Evolutionary conservation across 2,329 filamentous ascomycete genomes (phyloP).

Genomic region (Colletotrichum godetiae): DNA sequence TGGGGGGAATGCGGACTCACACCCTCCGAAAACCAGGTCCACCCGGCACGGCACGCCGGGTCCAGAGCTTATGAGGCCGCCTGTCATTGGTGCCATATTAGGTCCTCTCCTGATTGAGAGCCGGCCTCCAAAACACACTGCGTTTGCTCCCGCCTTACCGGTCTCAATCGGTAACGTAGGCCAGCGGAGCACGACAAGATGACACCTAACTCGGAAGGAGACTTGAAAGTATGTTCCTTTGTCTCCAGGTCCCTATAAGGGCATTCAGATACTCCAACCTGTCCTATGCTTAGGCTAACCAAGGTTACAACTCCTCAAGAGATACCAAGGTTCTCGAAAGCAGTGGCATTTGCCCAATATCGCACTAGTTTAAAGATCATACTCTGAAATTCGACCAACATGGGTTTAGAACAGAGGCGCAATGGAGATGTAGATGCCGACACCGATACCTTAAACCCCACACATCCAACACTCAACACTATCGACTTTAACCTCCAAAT

Average conservation of each 20-base stretch:
- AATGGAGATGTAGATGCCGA: not conserved
- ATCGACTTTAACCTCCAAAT: slow-evolving; percentile 37
- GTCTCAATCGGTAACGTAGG: not conserved
- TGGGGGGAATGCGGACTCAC: slow-evolving; percentile 18
- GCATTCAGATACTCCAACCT: not conserved
- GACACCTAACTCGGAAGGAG: not conserved
- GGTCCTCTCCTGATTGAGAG: not conserved
- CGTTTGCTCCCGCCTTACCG: not conserved
- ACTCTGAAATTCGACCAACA: not conserved
- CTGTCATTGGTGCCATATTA: slow-evolving; percentile 25
- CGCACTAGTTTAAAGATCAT: not conserved
- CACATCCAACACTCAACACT: slow-evolving; percentile 27
- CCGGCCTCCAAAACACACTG: not conserved
- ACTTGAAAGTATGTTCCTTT: not conserved
- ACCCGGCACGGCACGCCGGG: not conserved
- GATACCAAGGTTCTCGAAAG: not conserved
- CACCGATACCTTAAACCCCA: not conserved
- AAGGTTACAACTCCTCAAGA: not conserved
- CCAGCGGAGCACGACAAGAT: slow-evolving; percentile 10
- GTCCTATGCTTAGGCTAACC: not conserved
- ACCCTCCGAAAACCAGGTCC: slow-evolving; percentile 3
- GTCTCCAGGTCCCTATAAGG: not conserved
- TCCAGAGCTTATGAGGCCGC: not conserved
- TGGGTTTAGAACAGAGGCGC: not conserved
- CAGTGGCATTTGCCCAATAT: not conserved